A percentile compares a stretch with the other conserved stretches of the same genome.
These are phyloP conservation scores for Mycena sanguinolenta DNA, from an alignment of 768 basidiomycete species.

Conservation along the genomic window DNA sequence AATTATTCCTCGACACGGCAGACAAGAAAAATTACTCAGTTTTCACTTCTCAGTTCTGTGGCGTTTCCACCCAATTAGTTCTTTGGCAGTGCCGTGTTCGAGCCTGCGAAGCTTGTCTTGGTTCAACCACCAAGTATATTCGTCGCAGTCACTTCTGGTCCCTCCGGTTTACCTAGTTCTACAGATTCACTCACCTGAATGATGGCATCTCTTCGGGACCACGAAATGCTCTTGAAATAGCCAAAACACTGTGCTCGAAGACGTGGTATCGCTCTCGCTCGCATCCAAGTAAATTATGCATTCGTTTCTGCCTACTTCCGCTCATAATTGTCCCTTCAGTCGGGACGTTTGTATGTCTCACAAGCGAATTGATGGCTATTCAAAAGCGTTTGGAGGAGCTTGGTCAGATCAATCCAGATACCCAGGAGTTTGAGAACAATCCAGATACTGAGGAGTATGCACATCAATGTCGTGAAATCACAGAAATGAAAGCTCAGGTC, in stretches of 20 bases:
- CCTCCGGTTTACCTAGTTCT: background rate
- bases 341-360: background rate
- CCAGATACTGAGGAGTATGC: background rate
- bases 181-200: background rate
- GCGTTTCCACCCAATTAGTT: background rate
- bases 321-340: background rate
- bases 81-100: slow-evolving; percentile 1
- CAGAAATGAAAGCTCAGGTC: background rate
- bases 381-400: background rate
- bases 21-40: background rate
- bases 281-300: background rate
- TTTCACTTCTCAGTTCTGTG: slow-evolving; percentile 9
- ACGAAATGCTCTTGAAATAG: background rate
- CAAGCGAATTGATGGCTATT: slow-evolving; percentile 2
- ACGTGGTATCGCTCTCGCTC: background rate
- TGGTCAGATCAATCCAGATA: background rate
- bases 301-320: background rate
- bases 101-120: slow-evolving; percentile 10
- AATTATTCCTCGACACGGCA: background rate
- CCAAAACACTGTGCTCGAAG: background rate
- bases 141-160: background rate
- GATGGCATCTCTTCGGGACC: background rate
- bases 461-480: background rate
- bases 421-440: too few species aligned
- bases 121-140: background rate